A percentile compares a stretch with the other conserved stretches of the same genome.
These are phyloP conservation scores for Populus euphratica DNA, from an alignment of 345 rosid species.

Conservation along the genomic window DNA sequence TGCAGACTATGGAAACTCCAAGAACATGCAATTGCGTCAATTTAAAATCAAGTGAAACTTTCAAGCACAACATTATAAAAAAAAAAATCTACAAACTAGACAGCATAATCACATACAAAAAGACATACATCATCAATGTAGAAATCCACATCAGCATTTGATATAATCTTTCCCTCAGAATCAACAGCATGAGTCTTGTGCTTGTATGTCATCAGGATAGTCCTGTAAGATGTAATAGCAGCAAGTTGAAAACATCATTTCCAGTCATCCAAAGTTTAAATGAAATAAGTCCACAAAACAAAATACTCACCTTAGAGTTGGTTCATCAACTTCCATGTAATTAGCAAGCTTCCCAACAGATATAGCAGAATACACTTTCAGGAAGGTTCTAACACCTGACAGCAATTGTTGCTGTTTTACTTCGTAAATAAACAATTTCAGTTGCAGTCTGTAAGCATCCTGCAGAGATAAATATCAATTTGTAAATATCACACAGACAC, in stretches of 20 bases:
- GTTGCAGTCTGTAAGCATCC: conserved; percentile 95
- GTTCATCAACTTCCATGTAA: conserved; percentile 94
- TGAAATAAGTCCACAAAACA: background rate
- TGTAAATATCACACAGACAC: background rate
- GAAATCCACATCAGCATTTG: conserved; percentile 94
- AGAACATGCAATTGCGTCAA: background rate
- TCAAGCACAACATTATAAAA: background rate
- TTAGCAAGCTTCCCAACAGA: conserved; percentile 80
- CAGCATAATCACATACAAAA: background rate
- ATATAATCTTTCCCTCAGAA: conserved; percentile 64
- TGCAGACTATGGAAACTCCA: background rate
- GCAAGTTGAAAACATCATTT: background rate
- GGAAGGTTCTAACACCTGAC: conserved; percentile 74
- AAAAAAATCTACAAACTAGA: background rate
- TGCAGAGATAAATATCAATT: conserved; percentile 21
- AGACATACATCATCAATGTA: conserved; percentile 69
- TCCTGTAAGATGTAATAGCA: conserved; percentile 41
- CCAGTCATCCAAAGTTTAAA: background rate
- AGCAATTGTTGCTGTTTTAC: conserved; percentile 92
- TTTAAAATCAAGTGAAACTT: background rate
- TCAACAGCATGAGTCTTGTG: conserved; percentile 96
- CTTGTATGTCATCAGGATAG: conserved; percentile 87
- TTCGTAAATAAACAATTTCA: conserved; percentile 92
- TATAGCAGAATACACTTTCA: conserved; percentile 82
- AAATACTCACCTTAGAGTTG: conserved; percentile 61